phyloP scores from a whole-genome alignment of 1,284 basidiomycete genomes.

The Cryptococcus sp. region DNA sequence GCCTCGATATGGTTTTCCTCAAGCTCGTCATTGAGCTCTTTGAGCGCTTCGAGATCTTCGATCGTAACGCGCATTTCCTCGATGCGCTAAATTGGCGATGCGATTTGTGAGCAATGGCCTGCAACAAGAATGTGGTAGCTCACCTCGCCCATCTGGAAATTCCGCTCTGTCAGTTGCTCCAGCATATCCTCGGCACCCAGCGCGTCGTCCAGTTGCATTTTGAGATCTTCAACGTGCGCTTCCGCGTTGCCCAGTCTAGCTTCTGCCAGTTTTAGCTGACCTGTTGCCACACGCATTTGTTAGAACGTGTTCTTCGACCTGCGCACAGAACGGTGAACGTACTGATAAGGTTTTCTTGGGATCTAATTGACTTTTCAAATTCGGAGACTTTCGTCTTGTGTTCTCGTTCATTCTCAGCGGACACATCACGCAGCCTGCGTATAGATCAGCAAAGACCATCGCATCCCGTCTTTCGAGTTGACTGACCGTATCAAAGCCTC shows the following conservation, averaged over 20 bases:
- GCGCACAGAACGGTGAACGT: constrained; percentile 7
- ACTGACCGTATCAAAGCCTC: constrained; percentile 82
- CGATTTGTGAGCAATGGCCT: not conserved
- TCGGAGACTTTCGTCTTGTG: constrained; percentile 78
- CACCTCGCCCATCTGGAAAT: constrained; percentile 85
- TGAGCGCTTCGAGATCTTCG: constrained; percentile 92
- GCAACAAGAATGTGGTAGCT: constrained; percentile 4
- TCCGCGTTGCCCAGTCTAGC: constrained; percentile 83
- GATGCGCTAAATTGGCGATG: constrained; percentile 68
- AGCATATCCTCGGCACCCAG: constrained; percentile 95
- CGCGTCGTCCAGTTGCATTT: constrained; percentile 91
- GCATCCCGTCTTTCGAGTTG: too few relatives aligned
- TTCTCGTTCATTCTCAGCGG: constrained; percentile 82
- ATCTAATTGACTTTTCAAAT: constrained; percentile 79
- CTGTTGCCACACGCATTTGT: constrained; percentile 52
- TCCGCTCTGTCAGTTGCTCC: constrained; percentile 91
- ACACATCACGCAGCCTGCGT: constrained; percentile 76
- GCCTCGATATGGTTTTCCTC: constrained; percentile 96
- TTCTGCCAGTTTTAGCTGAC: constrained; percentile 73
- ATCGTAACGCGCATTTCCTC: constrained; percentile 94
- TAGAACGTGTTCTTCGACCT: constrained; percentile 9
- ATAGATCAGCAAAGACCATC: constrained; percentile 6
- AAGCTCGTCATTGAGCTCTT: constrained; percentile 94
- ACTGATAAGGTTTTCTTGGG: constrained; percentile 50
- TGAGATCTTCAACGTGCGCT: constrained; percentile 88